These are phyloP conservation scores for Gossypium schwendimanii DNA, from an alignment of 441 rosid species.

Conservation along the genomic window DNA sequence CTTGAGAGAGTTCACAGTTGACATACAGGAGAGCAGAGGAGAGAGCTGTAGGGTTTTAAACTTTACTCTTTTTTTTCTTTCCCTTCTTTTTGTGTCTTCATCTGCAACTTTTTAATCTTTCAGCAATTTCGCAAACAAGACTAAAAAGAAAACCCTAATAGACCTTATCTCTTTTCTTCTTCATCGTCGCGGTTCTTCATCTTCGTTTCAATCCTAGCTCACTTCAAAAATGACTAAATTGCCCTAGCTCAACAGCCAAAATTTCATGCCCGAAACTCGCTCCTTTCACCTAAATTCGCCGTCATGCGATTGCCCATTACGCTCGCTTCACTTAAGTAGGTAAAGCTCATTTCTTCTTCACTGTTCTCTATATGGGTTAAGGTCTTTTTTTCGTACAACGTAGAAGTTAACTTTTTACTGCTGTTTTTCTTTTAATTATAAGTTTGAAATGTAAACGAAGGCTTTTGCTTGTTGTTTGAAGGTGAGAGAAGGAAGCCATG, in stretches of 20 bases:
- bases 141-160: constrained; percentile 31
- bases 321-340: constrained; percentile 44
- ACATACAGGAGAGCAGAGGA: background rate
- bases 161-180: constrained; percentile 20
- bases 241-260: constrained; percentile 18
- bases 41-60: constrained; percentile 49
- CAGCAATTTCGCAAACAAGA: constrained; percentile 29
- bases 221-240: constrained; percentile 27
- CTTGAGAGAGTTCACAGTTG: constrained; percentile 24
- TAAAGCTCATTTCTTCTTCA: constrained; percentile 29
- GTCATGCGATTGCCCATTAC: constrained; percentile 49
- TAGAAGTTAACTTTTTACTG: background rate
- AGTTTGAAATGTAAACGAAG: background rate
- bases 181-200: background rate
- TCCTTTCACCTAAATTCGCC: constrained; percentile 36
- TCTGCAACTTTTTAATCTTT: constrained; percentile 23
- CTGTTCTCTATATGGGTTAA: constrained; percentile 18
- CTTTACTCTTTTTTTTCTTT: constrained; percentile 35
- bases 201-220: constrained; percentile 26
- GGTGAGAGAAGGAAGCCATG: constrained; percentile 62
- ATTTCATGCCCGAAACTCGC: constrained; percentile 20
- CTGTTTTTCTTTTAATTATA: background rate
- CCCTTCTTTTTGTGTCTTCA: constrained; percentile 19
- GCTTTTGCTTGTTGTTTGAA: constrained; percentile 28
- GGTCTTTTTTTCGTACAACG: background rate